phyloP scores from a whole-genome alignment of 352 stramenopile genomes.

The Thalassiosira delicatula region DNA sequence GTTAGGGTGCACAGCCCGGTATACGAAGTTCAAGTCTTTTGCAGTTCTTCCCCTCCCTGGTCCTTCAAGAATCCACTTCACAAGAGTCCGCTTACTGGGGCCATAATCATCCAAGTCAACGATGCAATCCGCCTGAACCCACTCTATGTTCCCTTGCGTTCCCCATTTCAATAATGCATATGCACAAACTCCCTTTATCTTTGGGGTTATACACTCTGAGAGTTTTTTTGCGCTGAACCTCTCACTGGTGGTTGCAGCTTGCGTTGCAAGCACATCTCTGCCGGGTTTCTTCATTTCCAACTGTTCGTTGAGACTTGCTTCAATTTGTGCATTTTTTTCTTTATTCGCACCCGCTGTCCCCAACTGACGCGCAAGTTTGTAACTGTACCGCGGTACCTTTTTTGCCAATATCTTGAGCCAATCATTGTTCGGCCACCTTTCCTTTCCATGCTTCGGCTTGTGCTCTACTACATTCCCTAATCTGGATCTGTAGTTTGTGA shows the following conservation, averaged over 20 bases:
- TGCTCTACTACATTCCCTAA: no score
- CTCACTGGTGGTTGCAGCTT: background rate
- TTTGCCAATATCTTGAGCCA: no score
- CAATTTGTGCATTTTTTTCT: no score
- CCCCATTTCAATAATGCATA: background rate
- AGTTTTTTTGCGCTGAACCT: background rate
- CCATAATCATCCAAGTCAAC: background rate
- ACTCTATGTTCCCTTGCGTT: background rate
- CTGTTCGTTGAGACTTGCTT: no score
- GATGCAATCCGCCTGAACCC: background rate
- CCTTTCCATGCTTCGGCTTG: no score
- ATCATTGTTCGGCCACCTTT: no score
- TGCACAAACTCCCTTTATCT: background rate
- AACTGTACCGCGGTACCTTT: no score
- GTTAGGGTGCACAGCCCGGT: background rate
- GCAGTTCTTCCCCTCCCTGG: background rate
- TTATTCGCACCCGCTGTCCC: no score
- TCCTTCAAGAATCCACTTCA: background rate
- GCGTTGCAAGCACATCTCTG: background rate
- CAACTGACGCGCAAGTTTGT: no score
- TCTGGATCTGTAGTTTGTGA: no score
- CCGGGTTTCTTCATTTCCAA: slow-evolving; percentile 1
- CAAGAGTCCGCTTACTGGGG: background rate
- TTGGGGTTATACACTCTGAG: background rate
- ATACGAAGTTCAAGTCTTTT: background rate